Percentiles rank a stretch among this genome's conserved stretches.
phyloP scores from a whole-genome alignment of 169 alveolate genomes.

The Theileria annulata region DNA sequence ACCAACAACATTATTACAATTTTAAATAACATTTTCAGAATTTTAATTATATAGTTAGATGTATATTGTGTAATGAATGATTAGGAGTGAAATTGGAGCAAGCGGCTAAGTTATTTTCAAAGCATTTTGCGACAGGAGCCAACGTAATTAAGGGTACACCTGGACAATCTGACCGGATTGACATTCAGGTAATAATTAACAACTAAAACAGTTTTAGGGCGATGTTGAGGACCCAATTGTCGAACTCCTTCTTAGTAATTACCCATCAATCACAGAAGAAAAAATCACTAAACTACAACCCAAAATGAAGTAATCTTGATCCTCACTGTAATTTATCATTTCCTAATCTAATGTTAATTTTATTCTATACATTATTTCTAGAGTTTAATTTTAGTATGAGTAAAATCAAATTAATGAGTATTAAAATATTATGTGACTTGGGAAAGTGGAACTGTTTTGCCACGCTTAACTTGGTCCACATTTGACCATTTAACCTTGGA shows the following conservation, averaged over 20 bases:
- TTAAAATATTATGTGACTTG: not conserved
- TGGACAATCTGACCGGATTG: constrained; percentile 78
- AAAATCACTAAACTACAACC: constrained; percentile 66
- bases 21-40: not conserved
- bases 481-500: constrained; percentile 52
- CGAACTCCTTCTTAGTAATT: constrained; percentile 67
- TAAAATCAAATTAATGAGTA: no score
- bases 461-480: constrained; percentile 18
- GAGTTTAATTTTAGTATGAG: no score
- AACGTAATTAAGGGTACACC: constrained; percentile 82
- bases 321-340: not conserved
- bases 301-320: constrained; percentile 38
- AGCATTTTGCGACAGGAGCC: constrained; percentile 86
- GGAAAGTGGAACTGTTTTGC: not conserved
- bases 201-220: constrained; percentile 54
- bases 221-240: constrained; percentile 75
- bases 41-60: no score
- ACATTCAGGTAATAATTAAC: constrained; percentile 65
- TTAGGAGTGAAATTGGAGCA: constrained; percentile 79
- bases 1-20: not conserved
- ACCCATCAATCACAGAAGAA: constrained; percentile 74
- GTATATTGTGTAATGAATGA: not conserved
- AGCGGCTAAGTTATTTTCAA: constrained; percentile 84
- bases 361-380: not conserved
- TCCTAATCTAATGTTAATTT: not conserved